Evolutionary conservation across 2,329 filamentous ascomycete genomes (phyloP).

Genomic region (Ilyonectria mors-panacis): DNA sequence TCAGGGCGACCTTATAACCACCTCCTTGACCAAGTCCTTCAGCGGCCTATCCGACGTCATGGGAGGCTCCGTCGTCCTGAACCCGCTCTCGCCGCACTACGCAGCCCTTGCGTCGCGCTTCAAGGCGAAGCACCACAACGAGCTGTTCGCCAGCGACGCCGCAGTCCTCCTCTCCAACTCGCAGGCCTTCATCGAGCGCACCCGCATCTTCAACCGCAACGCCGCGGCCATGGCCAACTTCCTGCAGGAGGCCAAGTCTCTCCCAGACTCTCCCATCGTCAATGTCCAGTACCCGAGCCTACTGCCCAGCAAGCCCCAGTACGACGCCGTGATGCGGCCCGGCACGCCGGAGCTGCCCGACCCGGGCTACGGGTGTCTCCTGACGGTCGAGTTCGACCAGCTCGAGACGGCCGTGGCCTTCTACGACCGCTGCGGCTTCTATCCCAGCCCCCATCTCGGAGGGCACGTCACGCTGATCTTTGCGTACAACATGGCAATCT

Average conservation of each 20-base stretch:
- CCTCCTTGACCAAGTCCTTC: conserved; percentile 72
- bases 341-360: conserved; percentile 60
- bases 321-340: conserved; percentile 55
- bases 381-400: conserved; percentile 66
- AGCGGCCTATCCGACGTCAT: conserved; percentile 70
- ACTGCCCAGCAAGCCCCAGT: conserved; percentile 50
- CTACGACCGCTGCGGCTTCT: conserved; percentile 64
- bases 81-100: conserved; percentile 62
- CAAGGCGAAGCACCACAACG: conserved; percentile 56
- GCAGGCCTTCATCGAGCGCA: conserved; percentile 58
- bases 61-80: conserved; percentile 66
- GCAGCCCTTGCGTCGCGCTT: conserved; percentile 51
- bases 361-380: conserved; percentile 69
- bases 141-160: conserved; percentile 64
- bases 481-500: conserved; percentile 63
- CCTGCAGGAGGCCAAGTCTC: conserved; percentile 50
- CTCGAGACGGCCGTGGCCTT: conserved; percentile 60
- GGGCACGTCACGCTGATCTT: conserved; percentile 66
- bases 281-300: conserved; percentile 62
- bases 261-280: conserved; percentile 54
- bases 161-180: conserved; percentile 62
- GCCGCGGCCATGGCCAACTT: conserved; percentile 59
- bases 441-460: conserved; percentile 68
- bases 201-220: conserved; percentile 59
- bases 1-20: conserved; percentile 65